Evolutionary conservation across 2,329 filamentous ascomycete genomes (phyloP).

Genomic region (Chaetomium sp.): DNA sequence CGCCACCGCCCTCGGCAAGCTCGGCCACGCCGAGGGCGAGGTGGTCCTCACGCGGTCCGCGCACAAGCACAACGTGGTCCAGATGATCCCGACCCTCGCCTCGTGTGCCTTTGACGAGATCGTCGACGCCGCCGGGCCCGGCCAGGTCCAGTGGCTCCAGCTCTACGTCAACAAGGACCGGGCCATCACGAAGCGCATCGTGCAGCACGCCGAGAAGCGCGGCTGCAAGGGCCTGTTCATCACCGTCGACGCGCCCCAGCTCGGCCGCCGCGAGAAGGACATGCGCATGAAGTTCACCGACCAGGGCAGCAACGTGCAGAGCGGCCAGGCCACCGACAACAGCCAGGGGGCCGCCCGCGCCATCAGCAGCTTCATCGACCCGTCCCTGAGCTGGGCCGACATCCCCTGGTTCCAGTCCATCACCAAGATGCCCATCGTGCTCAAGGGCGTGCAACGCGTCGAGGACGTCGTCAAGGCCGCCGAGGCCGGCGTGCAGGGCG

Average conservation of each 20-base stretch:
- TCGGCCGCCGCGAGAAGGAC: conserved; percentile 94
- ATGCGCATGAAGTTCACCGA: conserved; percentile 94
- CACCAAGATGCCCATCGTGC: conserved; percentile 90
- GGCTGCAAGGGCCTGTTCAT: conserved; percentile 97
- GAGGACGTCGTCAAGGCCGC: conserved; percentile 91
- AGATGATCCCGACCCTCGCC: conserved; percentile 98
- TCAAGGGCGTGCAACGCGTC: conserved; percentile 95
- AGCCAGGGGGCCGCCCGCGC: conserved; percentile 91
- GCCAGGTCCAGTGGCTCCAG: conserved; percentile 94
- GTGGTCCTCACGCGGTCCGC: conserved; percentile 86
- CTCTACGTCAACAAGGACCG: conserved; percentile 97
- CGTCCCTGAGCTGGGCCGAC: conserved; percentile 88
- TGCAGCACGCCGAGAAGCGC: conserved; percentile 85
- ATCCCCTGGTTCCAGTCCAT: conserved; percentile 90
- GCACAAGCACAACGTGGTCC: conserved; percentile 82
- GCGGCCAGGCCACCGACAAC: conserved; percentile 74
- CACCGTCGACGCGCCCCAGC: conserved; percentile 94
- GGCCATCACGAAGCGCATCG: conserved; percentile 83
- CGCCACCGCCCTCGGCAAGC: conserved; percentile 91
- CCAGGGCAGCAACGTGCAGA: conserved; percentile 79
- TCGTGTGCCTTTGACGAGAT: conserved; percentile 99
- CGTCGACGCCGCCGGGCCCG: conserved; percentile 75
- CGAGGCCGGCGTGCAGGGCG: conserved; percentile 79
- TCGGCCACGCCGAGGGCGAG: conserved; percentile 92
- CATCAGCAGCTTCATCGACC: conserved; percentile 97